phyloP scores from a whole-genome alignment of 805 yeast species.

The Blastobotrys attinorum region DNA sequence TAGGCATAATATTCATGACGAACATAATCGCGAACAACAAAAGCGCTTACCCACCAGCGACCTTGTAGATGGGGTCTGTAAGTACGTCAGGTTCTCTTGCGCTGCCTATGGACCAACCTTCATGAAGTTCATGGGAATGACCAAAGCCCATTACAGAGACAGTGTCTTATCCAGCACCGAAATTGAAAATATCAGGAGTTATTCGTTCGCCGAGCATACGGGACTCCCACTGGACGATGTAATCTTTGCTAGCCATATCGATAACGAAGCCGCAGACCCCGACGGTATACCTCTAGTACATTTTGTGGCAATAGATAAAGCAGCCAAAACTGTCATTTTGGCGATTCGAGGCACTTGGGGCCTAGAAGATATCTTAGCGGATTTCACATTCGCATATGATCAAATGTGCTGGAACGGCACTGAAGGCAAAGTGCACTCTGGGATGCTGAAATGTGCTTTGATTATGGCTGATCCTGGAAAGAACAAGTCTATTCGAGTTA shows the following conservation, averaged over 20 bases:
- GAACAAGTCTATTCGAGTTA: constrained; percentile 23
- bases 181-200: constrained; percentile 26
- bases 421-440: constrained; percentile 25
- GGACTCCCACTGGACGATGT: constrained; percentile 24
- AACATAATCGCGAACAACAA: too few species aligned
- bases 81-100: constrained; percentile 26
- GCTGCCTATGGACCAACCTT: constrained; percentile 31
- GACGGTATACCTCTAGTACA: constrained; percentile 27
- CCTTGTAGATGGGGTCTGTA: too few species aligned
- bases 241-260: constrained; percentile 26
- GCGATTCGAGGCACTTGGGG: constrained; percentile 30
- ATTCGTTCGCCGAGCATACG: constrained; percentile 27
- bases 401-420: constrained; percentile 24
- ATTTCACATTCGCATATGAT: constrained; percentile 27
- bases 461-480: constrained; percentile 16
- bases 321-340: constrained; percentile 25
- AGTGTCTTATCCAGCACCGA: constrained; percentile 13
- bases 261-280: constrained; percentile 15
- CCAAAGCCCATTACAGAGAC: constrained; percentile 17
- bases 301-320: constrained; percentile 27
- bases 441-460: constrained; percentile 27
- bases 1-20: too few species aligned
- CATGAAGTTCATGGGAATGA: constrained; percentile 25
- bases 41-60: too few species aligned
- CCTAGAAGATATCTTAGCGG: constrained; percentile 27